Evolutionary conservation across 305 asterid genomes (phyloP).

Genomic region (Fraxinus velutina): DNA sequence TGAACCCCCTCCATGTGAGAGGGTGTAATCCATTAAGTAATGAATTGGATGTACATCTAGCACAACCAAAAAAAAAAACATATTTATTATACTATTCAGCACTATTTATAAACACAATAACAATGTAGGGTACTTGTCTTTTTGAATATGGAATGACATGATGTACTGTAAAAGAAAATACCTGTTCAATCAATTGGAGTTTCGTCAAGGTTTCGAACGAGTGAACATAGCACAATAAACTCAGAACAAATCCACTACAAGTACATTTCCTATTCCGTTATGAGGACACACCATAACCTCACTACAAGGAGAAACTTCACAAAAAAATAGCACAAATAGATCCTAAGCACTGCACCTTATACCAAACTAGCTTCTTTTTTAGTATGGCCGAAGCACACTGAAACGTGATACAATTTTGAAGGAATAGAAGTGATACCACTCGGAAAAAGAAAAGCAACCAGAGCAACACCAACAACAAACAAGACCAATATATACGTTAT

Average conservation of each 20-base stretch:
- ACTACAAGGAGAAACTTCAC: not conserved
- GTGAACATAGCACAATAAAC: not conserved
- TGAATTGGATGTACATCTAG: too few relatives aligned
- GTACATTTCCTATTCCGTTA: not conserved
- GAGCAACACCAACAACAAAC: not conserved
- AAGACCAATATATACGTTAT: conserved; percentile 3
- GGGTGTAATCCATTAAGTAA: too few relatives aligned
- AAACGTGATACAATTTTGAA: not conserved
- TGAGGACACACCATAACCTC: not conserved
- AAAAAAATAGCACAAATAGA: not conserved
- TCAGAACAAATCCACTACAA: not conserved
- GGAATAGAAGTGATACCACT: not conserved
- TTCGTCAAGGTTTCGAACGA: not conserved
- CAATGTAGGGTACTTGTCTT: not conserved
- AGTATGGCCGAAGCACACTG: not conserved
- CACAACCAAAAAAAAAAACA: not conserved
- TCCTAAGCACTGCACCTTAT: not conserved
- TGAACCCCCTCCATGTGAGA: too few relatives aligned
- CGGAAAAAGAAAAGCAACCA: not conserved
- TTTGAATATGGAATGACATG: not conserved
- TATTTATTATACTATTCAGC: not conserved
- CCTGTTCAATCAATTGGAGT: not conserved
- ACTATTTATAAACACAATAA: not conserved
- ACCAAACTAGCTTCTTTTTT: not conserved
- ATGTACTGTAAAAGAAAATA: not conserved